Evolutionary conservation across 345 rosid species (phyloP).

Genomic region (Lepidium didymum): DNA sequence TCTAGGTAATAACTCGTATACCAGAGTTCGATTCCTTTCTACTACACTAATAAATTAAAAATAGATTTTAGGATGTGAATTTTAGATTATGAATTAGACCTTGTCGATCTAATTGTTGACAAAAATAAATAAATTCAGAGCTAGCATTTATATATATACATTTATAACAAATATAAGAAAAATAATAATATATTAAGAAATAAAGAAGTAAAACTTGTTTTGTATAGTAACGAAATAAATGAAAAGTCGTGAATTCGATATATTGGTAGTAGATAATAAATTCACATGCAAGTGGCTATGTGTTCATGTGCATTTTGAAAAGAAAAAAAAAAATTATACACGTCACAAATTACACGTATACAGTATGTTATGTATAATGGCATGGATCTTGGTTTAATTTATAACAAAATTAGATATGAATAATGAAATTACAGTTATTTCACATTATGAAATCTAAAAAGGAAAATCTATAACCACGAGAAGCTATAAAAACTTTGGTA

Average conservation of each 20-base stretch:
- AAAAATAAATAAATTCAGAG: too few species aligned
- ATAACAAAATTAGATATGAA: background rate
- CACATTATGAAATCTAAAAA: conserved; percentile 9
- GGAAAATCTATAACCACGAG: conserved; percentile 16
- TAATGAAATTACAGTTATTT: background rate
- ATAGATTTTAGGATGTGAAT: too few species aligned
- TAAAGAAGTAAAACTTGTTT: background rate
- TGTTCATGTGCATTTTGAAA: conserved; percentile 23
- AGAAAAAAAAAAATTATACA: background rate
- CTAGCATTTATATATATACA: background rate
- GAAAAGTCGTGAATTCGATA: background rate
- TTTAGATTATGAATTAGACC: too few species aligned
- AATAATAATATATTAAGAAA: background rate
- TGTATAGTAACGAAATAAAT: conserved; percentile 4
- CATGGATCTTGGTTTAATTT: background rate
- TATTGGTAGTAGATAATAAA: conserved; percentile 17
- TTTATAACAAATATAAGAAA: background rate
- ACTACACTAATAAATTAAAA: too few species aligned
- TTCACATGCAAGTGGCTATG: conserved; percentile 31
- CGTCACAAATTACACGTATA: conserved; percentile 16
- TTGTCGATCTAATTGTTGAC: too few species aligned
- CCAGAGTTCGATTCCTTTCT: too few species aligned
- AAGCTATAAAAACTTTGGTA: conserved; percentile 3
- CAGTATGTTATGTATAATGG: background rate
- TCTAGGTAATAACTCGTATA: too few species aligned